Base-by-base conservation (phyloP, 371 early-diverging fungal genomes). In the Mortierella polycephala region DNA sequence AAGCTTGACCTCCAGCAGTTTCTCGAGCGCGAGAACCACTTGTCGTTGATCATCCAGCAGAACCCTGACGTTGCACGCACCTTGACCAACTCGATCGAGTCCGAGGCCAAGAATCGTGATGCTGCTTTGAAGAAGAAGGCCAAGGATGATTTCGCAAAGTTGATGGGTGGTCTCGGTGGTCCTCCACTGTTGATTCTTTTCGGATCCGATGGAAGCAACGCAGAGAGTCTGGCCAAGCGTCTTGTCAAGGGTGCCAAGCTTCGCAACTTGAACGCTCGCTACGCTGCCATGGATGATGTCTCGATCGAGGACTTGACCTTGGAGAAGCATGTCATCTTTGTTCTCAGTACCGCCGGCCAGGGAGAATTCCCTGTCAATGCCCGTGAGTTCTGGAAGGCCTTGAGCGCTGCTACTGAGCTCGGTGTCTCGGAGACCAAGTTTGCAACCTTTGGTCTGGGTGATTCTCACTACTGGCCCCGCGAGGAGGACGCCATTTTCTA, bases 401-500 rank as follows among this genome's bases (percentile, higher is more conserved):
- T 96, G 69, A 69, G 83, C 16, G 82, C 83, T 37, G 75, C 85
- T 0, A 90, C 92, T 13, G 91, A 90, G 73, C 75, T 89, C 65
- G 88, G 89, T 50, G 84, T 94, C 56, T 84, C 85, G 60, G 92
- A 91, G 66, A 87, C 92, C 30, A 80, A 83, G 69, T 94, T 85
- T 81, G 88, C 92, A 11, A 91, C 96, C 72, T 94, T 97, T 85
- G 96, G 93, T 63, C 82, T 97, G 65, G 98, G 98, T 81, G 98
- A 97, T 81, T 88, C 92, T 58, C 93, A 95, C 81, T 96, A 96
- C 91, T 97, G 97, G 97, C 97, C 97, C 44, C 90, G 93, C 54
- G 92, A 88, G 51, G 95, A 93, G 75, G 96, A 97, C 74, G 90
- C 90, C 50, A 87, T 92, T 59, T 97, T 92, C 85, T 97, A 93